These are phyloP conservation scores for Thelonectria olida DNA, from an alignment of 2,329 filamentous ascomycete genomes.

Conservation along the genomic window DNA sequence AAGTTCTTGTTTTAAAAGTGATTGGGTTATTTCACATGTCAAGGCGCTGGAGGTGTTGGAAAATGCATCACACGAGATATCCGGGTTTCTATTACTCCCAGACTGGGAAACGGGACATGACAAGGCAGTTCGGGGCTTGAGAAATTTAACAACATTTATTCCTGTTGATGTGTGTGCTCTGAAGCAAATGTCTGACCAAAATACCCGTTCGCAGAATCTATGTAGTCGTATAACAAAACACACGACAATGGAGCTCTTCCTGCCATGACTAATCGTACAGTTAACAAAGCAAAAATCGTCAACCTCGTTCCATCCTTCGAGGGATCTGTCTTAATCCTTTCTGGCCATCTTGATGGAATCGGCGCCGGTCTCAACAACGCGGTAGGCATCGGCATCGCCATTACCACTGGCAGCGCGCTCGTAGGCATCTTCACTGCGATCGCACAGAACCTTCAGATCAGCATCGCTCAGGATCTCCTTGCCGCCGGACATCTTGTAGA, in stretches of 20 bases:
- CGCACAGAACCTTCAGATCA: slow-evolving; percentile 82
- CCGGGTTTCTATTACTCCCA: not conserved
- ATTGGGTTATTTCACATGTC: not conserved
- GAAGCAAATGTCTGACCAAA: not conserved
- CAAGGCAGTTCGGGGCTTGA: not conserved
- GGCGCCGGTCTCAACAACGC: slow-evolving; percentile 79
- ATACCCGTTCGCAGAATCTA: not conserved
- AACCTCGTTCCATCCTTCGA: not conserved
- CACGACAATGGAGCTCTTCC: slow-evolving; percentile 19
- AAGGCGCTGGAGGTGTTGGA: slow-evolving; percentile 23
- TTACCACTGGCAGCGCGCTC: slow-evolving; percentile 80
- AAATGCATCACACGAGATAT: not conserved
- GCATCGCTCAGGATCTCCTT: slow-evolving; percentile 76
- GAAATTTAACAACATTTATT: not conserved
- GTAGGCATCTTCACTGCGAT: slow-evolving; percentile 73
- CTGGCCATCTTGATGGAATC: slow-evolving; percentile 59
- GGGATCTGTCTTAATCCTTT: slow-evolving; percentile 21
- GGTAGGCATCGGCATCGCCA: slow-evolving; percentile 76
- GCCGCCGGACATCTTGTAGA: slow-evolving; percentile 66
- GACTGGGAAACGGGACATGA: not conserved
- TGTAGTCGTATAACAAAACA: not conserved
- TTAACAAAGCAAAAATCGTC: not conserved
- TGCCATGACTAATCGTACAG: slow-evolving; percentile 9
- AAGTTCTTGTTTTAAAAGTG: no score
- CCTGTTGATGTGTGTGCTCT: not conserved